A percentile compares a stretch with the other conserved stretches of the same genome.
Conservation (phyloP, 2,329 filamentous ascomycete species). For the Diatrype stigma region DNA sequence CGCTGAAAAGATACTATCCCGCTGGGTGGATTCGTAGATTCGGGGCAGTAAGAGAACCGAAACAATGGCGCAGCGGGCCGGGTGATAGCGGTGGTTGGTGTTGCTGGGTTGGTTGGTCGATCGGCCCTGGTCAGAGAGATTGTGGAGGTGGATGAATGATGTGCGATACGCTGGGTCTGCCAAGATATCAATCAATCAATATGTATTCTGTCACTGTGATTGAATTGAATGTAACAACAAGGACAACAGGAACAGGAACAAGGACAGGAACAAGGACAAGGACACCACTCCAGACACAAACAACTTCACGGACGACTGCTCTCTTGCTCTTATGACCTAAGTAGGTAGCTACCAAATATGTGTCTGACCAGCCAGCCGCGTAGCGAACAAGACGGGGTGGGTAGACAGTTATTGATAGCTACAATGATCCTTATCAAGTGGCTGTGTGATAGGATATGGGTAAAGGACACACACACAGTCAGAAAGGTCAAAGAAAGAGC, state of each 20-base stretch:
- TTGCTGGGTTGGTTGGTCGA: not conserved
- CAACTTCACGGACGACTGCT: not conserved
- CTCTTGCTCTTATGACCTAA: no score
- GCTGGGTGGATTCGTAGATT: not conserved
- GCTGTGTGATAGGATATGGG: no score
- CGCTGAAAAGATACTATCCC: not conserved
- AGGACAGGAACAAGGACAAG: not conserved
- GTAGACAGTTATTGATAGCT: no score
- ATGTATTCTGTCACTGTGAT: not conserved
- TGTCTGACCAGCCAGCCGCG: no score
- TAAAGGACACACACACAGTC: no score
- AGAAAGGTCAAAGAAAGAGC: no score
- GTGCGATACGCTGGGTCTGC: not conserved
- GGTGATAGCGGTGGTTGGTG: not conserved
- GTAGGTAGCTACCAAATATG: no score
- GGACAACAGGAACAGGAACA: not conserved
- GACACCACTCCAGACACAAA: no score
- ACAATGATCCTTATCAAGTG: no score
- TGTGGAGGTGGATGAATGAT: no score
- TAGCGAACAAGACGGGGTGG: no score
- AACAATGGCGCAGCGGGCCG: not conserved
- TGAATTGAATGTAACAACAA: not conserved
- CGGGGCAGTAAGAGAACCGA: not conserved
- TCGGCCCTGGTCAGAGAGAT: not conserved
- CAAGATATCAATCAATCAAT: not conserved